A percentile compares a stretch with the other conserved stretches of the same genome.
These are phyloP conservation scores for Pseudogymnoascus sp. DNA, from an alignment of 2,329 filamentous ascomycete genomes.

Conservation along the genomic window DNA sequence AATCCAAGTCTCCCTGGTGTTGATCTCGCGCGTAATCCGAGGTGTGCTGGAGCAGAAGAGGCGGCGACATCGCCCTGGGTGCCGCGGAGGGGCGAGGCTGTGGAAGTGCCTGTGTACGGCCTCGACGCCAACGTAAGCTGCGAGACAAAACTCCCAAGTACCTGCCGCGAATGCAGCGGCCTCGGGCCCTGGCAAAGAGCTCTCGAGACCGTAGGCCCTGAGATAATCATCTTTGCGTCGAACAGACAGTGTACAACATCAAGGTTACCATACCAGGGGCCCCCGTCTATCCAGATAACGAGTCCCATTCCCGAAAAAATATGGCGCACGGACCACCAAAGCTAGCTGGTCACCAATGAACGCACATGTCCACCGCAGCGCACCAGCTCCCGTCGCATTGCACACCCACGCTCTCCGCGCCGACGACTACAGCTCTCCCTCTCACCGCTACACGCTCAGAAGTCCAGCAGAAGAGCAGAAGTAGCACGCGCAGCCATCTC, in stretches of 20 bases:
- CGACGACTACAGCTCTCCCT: background rate
- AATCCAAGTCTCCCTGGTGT: background rate
- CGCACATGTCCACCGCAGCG: background rate
- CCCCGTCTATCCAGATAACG: background rate
- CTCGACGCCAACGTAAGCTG: background rate
- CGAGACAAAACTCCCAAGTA: background rate
- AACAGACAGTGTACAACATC: background rate
- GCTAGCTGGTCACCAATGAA: conserved; percentile 4
- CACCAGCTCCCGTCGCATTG: background rate
- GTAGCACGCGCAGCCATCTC: conserved; percentile 17
- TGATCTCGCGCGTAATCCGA: background rate
- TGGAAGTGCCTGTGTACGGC: background rate
- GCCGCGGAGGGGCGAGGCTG: background rate
- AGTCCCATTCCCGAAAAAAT: background rate
- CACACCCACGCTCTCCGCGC: background rate
- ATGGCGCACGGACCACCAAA: background rate
- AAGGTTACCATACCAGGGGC: background rate
- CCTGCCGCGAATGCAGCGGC: background rate
- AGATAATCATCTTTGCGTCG: background rate
- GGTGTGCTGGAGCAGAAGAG: background rate
- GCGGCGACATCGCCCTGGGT: background rate
- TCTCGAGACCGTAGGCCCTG: background rate
- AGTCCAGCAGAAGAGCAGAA: background rate
- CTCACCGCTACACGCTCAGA: background rate
- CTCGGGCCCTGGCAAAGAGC: background rate